Base-by-base conservation (phyloP, 352 stramenopile genomes). In the Phytopythium litorale region DNA sequence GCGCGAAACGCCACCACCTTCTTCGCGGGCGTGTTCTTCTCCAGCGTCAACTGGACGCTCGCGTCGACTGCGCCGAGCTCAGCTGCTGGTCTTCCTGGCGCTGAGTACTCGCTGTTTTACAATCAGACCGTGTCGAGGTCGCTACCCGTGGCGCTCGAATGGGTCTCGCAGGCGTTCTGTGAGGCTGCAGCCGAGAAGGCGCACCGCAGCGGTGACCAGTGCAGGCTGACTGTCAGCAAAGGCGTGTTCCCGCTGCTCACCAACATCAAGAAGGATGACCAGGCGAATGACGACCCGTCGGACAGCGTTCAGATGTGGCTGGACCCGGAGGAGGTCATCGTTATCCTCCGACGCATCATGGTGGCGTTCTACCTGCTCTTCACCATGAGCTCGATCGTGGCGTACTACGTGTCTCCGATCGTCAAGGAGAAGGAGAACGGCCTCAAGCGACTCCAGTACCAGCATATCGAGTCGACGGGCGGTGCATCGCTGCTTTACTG, bases 361-460 rank as follows among this genome's bases (percentile, higher is more conserved):
- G 97, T 91, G 61, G 98, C 60, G 58, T 97, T 80, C 79, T 99
- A 86, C 65, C 64, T 83, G 32, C 73, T 89, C 23, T 56, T 90
- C 45, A 87, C 75, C 11, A 63, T 89, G 48, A 89, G 73, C 60
- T 87, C 79, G 7, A 77, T 91, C 37, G 71, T 76, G 13, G 75
- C 79, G n/a, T 88, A 82, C 55, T 91, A 90, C 50, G 72, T 86
- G 11, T 74, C 80, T 1, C 69, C 71, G 18, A 57, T 90, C 1
- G 85, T 92, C 45, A 83, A 87, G 55, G 85, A 94, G 46, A 76
- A 75, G n/a, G 83, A 87, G 48, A 76, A 62, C 13, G 83, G 85
- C 3, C 68, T 92, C 43, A 91, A 94, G 66, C 79, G 83, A 0
- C 68, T 91, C 4, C 85, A 91, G 67, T 91, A 82, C 43, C 68